Base-by-base conservation (phyloP, 805 yeast genomes). In the Teunomyces cretensis region DNA sequence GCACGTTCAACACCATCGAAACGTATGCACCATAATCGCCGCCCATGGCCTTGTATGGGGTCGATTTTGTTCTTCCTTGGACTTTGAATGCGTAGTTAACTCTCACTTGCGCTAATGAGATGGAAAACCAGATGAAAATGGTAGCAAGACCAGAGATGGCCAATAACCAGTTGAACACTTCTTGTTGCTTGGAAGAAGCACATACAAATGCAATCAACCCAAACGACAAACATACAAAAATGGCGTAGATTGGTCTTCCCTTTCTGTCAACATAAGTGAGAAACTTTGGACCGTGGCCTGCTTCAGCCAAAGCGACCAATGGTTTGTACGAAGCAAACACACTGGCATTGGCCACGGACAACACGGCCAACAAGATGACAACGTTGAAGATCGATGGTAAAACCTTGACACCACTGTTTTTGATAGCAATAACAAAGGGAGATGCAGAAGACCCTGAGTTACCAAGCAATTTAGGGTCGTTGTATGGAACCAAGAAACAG, bases 191-290 rank as follows among this genome's bases (percentile, higher is more conserved):
- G 2, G 74, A 65, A 27, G 85, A 77, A 6, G 88, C 87, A 37
- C 84, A 78, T 33, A 86, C 69, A 61, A 79, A 83, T 42, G 86
- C 79, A 15, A 83, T 56, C 46, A 81, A 64, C 17, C 86, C 87
- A 59, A 81, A 67, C 9, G 67, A 54, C 36, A 80, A 65, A 8
- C 84, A 70, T 22, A 75, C 68, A 2, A 64, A 49, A 54, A 86
- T 80, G 15, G 89, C 90, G 43, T 76, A 79, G 37, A 86, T 61
- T 13, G 96, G 96, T 58, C 96, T 77, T 43, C 96, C 96, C 43
- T 70, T 72, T 51, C 84, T 75, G 60, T 88, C 95, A 47, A 87
- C 79, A 64, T 84, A 84, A 27, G 81, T 80, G 45, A 84, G 74
- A 16, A 73, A 56, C 42, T 67, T 67, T 26, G 89, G 90, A 11